Base-by-base conservation (phyloP, 129 eudicot genomes). In the Apium graveolens region DNA sequence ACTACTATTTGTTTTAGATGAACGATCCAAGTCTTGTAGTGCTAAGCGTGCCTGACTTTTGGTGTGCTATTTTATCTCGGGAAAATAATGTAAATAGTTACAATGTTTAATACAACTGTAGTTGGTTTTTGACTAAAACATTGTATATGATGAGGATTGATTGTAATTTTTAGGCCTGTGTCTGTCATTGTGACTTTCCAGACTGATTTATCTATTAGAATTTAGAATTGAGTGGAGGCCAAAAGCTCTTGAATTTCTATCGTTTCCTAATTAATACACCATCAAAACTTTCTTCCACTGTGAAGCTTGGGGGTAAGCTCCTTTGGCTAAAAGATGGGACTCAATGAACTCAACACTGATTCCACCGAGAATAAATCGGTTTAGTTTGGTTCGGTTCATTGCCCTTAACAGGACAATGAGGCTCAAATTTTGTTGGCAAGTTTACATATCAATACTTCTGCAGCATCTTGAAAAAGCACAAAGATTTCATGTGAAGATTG, bases 401-500 rank as follows among this genome's bases (percentile, higher is more conserved):
- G 26, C n/a, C n/a, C n/a, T n/a, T n/a, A n/a, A n/a, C 27, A 53
- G 27, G 62, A 20, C 27, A 53, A 2, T 53, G 27, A 53, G 27
- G 8, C 27, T 11, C 27, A 53, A 5, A 6, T 53, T 5, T 53
- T 20, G 11, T 20, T 20, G 26, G 41, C 41, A 0, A 38, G 41
- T 38, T 38, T 38, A 38, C 3, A 38, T 38, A 38, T 46, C 53
- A 14, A 16, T 46, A 46, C 53, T 46, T 16, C 16, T 46, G 53
- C 53, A 46, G 4, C 21, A 46, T 66, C 38, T 34, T 65, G 60
- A 80, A 86, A 87, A 1, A 91, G 86, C 21, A 96, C 98, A 20
- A 75, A 80, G 53, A 86, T 97, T 1, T 53, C 3, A 79, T 97
- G 95, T 3, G 91, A 93, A 49, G 95, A 93, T 43, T 91, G 89